phyloP scores from a whole-genome alignment of 805 yeast species.

The Saturnispora kantuleensis region DNA sequence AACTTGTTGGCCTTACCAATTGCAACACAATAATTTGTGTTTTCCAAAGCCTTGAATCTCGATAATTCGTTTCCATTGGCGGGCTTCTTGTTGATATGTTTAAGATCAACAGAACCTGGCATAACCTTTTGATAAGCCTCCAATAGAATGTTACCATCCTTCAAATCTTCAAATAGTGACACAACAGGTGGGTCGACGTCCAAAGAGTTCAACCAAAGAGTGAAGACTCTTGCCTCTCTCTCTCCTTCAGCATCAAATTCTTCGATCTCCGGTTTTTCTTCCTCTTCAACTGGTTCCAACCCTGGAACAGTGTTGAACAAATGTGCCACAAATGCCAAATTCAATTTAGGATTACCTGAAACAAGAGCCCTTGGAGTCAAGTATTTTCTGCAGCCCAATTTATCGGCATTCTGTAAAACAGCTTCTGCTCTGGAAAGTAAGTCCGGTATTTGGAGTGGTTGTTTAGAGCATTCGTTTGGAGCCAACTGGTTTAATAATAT shows the following conservation, averaged over 20 bases:
- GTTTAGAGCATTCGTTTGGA: conserved; percentile 70
- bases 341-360: conserved; percentile 93
- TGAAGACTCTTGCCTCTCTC: conserved; percentile 97
- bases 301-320: conserved; percentile 96
- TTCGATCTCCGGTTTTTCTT: conserved; percentile 87
- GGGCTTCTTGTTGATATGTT: conserved; percentile 80
- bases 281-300: conserved; percentile 86
- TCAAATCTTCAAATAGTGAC: conserved; percentile 83
- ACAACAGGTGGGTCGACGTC: conserved; percentile 95
- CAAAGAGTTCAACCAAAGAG: conserved; percentile 92
- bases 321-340: conserved; percentile 95
- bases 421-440: conserved; percentile 77
- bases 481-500: conserved; percentile 79
- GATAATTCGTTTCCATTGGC: conserved; percentile 62
- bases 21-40: conserved; percentile 97
- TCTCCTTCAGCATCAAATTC: conserved; percentile 99
- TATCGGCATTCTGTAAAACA: conserved; percentile 79
- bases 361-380: conserved; percentile 88
- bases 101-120: conserved; percentile 81
- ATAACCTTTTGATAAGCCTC: conserved; percentile 94
- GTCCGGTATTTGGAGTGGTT: conserved; percentile 74
- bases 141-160: conserved; percentile 79
- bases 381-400: conserved; percentile 85
- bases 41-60: conserved; percentile 91
- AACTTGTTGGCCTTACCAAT: conserved; percentile 87